Base-by-base conservation (phyloP, 768 basidiomycete species). In the Scleroderma citrinum region DNA sequence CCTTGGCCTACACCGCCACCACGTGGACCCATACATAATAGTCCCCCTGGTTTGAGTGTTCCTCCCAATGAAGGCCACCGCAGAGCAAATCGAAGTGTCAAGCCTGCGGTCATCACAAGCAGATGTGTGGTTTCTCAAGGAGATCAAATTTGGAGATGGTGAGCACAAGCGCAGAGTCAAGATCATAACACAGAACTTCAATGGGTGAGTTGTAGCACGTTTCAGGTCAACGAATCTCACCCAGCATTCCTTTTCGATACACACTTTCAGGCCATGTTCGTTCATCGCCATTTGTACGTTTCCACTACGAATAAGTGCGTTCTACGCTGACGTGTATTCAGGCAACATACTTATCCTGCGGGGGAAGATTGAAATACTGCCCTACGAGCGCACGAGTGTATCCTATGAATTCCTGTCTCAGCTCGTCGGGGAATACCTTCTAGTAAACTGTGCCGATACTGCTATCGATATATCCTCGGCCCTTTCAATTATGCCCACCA, bases 291-390 rank as follows among this genome's bases (percentile, higher is more conserved):
- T 92, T 50, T 92, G 89, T 88, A 59, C 57, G 77, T 63, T 3
- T 23, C 17, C 19, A 24, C n/a, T 16, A 35, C 46, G 7, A 38
- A 5, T 13, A 7, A 24, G 23, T 5, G 3, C 13, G 35, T 32
- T 14, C 23, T 5, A 21, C 14, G n/a, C 49, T 42, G 26, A 42
- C 38, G 38, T 24, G 23, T 31, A 17, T 35, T 41, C 60, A 87
- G 89, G 89, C 69, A 96, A 96, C 62, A 88, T 93, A 44, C 77
- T 95, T 26, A 83, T 95, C 52, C 73, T 96, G 2, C 80, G 92
- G n/a, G 85, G 83, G 44, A 76, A 87, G 56, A 89, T 95, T 53
- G 66, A 77, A 46, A 83, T 96, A 53, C 73, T 76, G 30, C 88
- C 90, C 0, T 72, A 63, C 19, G 73, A 78, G 42, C 83, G 88